Evolutionary conservation across 805 yeast genomes (phyloP).

Genomic region (Yarrowia keelungensis): DNA sequence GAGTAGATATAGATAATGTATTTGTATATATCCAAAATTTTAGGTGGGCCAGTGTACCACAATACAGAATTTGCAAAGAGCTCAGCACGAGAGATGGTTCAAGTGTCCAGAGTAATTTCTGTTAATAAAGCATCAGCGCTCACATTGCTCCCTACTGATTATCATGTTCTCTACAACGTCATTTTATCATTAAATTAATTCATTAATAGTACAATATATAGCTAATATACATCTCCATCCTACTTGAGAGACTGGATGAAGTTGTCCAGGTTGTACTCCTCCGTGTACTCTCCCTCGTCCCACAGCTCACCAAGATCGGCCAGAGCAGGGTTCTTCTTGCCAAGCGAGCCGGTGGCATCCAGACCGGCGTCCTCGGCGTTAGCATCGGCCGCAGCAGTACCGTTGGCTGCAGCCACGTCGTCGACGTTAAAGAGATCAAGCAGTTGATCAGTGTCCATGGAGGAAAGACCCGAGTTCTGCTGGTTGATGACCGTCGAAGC

Average conservation of each 20-base stretch:
- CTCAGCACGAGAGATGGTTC: no score
- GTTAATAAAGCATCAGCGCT: no score
- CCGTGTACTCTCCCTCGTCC: conserved; percentile 96
- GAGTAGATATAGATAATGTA: conserved; percentile 4
- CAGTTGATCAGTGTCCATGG: conserved; percentile 96
- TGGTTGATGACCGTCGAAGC: conserved; percentile 96
- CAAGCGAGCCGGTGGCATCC: conserved; percentile 74
- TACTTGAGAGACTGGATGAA: conserved; percentile 58
- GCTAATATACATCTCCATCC: conserved; percentile 18
- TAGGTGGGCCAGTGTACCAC: no score
- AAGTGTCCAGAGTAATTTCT: no score
- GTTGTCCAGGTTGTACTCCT: conserved; percentile 92
- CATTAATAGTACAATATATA: conserved; percentile 24
- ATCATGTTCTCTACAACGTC: no score
- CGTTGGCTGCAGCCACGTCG: conserved; percentile 51
- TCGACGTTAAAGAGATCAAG: conserved; percentile 86
- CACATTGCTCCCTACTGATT: no score
- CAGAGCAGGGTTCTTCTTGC: conserved; percentile 77
- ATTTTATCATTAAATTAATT: neutral
- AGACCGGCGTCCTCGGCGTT: conserved; percentile 48
- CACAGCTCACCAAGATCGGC: conserved; percentile 92
- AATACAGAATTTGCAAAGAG: no score
- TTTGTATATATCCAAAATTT: neutral
- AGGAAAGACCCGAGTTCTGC: conserved; percentile 92
- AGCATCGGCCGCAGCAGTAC: conserved; percentile 48